These are phyloP conservation scores for Ambrosia trifida DNA, from an alignment of 129 eudicot genomes.

Conservation along the genomic window DNA sequence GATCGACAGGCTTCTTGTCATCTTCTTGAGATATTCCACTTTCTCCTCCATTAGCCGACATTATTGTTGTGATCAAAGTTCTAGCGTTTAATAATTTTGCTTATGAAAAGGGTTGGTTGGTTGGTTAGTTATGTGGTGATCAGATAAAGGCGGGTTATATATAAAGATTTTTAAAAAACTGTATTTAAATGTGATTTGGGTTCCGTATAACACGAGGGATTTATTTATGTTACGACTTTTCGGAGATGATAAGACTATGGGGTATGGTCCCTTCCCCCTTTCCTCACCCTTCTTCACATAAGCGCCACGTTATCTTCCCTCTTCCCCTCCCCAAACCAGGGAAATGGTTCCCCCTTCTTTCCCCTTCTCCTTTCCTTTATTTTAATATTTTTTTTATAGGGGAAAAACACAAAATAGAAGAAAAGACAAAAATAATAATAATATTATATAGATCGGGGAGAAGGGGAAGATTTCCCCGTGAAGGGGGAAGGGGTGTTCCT, in stretches of 20 bases:
- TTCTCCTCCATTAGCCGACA: slow-evolving; percentile 42
- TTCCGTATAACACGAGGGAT: slow-evolving; percentile 39
- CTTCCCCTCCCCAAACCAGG: no score
- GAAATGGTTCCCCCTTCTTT: no score
- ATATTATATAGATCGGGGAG: no score
- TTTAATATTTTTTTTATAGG: no score
- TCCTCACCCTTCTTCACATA: no score
- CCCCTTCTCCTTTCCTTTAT: no score
- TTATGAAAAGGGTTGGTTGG: neutral
- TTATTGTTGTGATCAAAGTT: slow-evolving; percentile 19
- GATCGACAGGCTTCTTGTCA: slow-evolving; percentile 59
- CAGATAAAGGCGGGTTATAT: slow-evolving; percentile 34
- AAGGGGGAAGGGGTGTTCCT: no score
- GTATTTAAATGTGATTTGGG: slow-evolving; percentile 42
- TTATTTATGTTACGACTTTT: slow-evolving; percentile 29
- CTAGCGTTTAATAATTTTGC: neutral
- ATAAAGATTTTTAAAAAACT: slow-evolving; percentile 32
- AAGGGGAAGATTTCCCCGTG: no score
- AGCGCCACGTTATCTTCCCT: no score
- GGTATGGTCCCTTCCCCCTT: no score
- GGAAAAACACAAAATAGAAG: no score
- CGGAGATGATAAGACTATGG: slow-evolving; percentile 3
- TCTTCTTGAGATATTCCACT: slow-evolving; percentile 38
- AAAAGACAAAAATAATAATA: no score
- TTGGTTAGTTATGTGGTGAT: neutral